Evolutionary conservation across 148 eudicot genomes (phyloP), one percentile per base, ranked within the genome.

Genomic region (Chenopodium berlandieri): DNA sequence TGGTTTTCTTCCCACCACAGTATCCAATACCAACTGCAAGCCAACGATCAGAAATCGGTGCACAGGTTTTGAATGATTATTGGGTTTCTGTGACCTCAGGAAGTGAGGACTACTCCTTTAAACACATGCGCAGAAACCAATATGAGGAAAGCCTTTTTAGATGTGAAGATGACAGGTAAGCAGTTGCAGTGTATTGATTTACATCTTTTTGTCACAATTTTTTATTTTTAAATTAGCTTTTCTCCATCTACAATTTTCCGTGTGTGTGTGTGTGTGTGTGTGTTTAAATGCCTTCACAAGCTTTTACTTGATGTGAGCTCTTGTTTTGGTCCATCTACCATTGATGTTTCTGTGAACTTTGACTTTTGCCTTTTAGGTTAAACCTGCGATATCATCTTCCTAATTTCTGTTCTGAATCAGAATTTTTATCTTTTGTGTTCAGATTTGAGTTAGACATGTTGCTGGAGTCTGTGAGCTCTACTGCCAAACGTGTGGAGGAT

Each of bases 31-130:
- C 94, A 75, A 82, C 81, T 67, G 99, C 93, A 82, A 94, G 99
- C 89, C 98, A 96, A 79, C 91, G 94, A 85, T 92, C 99, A 44
- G 94, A 90, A 78, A 88, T 92, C 73, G 99, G 95, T 83, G 93
- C 93, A 44, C 90, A 92, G 78, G 95, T 96, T 64, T 80, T 96
- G 80, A 96, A 96, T 90, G 98, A 96, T 83, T 73, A 84, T 84
- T 96, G 99, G 99, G 99, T 96, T 22, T 96, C 99, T 87, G 99
- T 96, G 82, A 96, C 99, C 64, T 96, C 99, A 27, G 99, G 98
- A 78, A 97, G 98, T 90, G 98, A 94, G 86, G 99, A 96, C 81
- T 92, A 94, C 89, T 94, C 98, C 37, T 96, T 96, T 79, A 96
- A 94, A 83, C 99, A 96, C 88, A 96, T 96, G 99, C 98, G 99